A percentile compares a stretch with the other conserved stretches of the same genome.
Evolutionary conservation across 768 basidiomycete species (phyloP).

Genomic region (Phallus indusiatus): DNA sequence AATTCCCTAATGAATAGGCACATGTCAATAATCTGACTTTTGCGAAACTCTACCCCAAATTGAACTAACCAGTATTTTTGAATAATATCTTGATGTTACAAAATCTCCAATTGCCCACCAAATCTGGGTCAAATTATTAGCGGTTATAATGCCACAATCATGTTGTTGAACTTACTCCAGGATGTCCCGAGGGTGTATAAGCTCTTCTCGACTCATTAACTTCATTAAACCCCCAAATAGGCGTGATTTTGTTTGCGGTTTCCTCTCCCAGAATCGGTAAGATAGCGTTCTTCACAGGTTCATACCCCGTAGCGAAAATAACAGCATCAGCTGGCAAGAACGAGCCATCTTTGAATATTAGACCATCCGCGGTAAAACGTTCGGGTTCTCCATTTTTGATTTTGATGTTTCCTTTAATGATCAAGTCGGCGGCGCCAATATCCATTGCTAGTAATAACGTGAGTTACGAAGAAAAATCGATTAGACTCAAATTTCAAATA

Average conservation of each 20-base stretch:
- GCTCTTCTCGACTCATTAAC: slow-evolving; percentile 51
- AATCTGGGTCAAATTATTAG: background rate
- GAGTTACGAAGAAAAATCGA: slow-evolving; percentile 8
- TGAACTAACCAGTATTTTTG: slow-evolving; percentile 28
- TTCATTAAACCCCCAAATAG: slow-evolving; percentile 53
- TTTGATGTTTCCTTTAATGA: slow-evolving; percentile 14
- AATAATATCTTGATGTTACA: slow-evolving; percentile 21
- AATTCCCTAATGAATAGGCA: slow-evolving; percentile 18
- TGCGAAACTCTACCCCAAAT: background rate
- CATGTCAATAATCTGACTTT: background rate
- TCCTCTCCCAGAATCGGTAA: slow-evolving; percentile 36
- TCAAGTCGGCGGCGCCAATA: slow-evolving; percentile 15
- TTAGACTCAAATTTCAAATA: background rate
- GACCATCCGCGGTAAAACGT: slow-evolving; percentile 30
- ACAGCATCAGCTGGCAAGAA: slow-evolving; percentile 43
- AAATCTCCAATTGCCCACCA: slow-evolving; percentile 25
- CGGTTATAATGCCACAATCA: background rate
- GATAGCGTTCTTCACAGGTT: slow-evolving; percentile 25
- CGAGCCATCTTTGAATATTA: slow-evolving; percentile 39
- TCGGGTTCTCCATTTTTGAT: slow-evolving; percentile 17
- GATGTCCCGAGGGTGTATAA: slow-evolving; percentile 35
- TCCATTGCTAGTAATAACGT: slow-evolving; percentile 9
- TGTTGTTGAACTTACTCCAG: slow-evolving; percentile 17
- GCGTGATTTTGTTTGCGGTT: slow-evolving; percentile 34
- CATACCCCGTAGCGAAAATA: slow-evolving; percentile 51